Conservation (phyloP, 768 basidiomycete genomes). For the Mycena maculata region DNA sequence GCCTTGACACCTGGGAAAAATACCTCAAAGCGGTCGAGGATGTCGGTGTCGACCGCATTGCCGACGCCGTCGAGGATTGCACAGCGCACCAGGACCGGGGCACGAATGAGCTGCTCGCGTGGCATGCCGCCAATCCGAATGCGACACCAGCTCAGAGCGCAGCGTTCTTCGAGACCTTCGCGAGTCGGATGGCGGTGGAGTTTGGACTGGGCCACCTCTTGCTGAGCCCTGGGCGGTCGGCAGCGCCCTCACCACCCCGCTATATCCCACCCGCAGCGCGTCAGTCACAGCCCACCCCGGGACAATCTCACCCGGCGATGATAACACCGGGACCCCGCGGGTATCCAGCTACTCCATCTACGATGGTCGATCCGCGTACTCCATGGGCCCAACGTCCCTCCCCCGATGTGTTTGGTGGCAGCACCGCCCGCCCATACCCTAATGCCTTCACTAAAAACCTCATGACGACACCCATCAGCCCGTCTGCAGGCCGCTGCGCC, state of each 20-base stretch:
- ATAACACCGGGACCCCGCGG: not conserved
- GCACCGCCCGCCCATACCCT: not conserved
- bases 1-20: slow-evolving; percentile 9
- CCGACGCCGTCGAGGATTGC: slow-evolving; percentile 3
- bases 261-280: not conserved
- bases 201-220: too few relatives aligned
- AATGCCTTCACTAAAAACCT: slow-evolving; percentile 2
- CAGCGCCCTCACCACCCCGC: not conserved
- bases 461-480: not conserved
- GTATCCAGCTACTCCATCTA: not conserved
- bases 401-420: slow-evolving; percentile 3
- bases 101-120: not conserved
- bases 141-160: not conserved
- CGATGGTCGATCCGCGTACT: not conserved
- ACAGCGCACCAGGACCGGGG: not conserved
- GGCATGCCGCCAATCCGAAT: not conserved
- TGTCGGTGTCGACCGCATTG: not conserved
- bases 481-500: not conserved
- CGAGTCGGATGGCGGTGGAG: too few relatives aligned
- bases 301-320: not conserved
- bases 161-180: not conserved
- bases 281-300: not conserved
- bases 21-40: slow-evolving; percentile 10
- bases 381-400: not conserved
- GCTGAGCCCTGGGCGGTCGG: too few relatives aligned